These are phyloP conservation scores for Blastobotrys indianensis DNA, from an alignment of 1,139 yeast genomes.

Conservation along the genomic window DNA sequence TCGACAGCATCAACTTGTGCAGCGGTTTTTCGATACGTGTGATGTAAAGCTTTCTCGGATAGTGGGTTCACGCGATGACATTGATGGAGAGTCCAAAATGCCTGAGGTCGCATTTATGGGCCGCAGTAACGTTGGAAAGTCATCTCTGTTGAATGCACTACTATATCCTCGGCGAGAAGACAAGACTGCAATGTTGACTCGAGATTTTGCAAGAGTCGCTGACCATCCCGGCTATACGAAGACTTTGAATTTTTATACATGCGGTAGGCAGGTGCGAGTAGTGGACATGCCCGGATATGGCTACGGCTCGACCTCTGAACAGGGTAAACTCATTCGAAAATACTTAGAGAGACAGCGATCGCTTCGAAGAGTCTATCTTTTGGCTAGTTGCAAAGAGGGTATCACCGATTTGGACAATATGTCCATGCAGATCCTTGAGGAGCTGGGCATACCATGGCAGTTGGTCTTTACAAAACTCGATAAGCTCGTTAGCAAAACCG, in stretches of 20 bases:
- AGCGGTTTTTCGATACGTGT: conserved; percentile 12
- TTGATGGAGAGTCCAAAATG: conserved; percentile 13
- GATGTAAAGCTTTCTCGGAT: conserved; percentile 11
- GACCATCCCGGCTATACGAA: conserved; percentile 69
- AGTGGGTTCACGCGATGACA: conserved; percentile 11
- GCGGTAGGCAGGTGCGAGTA: conserved; percentile 56
- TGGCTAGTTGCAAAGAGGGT: conserved; percentile 56
- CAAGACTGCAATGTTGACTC: conserved; percentile 33
- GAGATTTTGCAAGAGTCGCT: conserved; percentile 49
- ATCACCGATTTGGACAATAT: conserved; percentile 49
- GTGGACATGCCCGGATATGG: conserved; percentile 92
- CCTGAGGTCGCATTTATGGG: conserved; percentile 78
- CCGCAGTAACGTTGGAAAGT: conserved; percentile 79
- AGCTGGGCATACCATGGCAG: conserved; percentile 62
- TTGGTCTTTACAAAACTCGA: conserved; percentile 74
- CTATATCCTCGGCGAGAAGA: conserved; percentile 25
- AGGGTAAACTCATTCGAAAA: conserved; percentile 62
- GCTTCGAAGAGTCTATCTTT: conserved; percentile 52
- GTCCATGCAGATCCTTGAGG: conserved; percentile 47
- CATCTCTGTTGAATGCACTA: conserved; percentile 58
- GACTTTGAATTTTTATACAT: conserved; percentile 65
- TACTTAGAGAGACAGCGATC: conserved; percentile 51
- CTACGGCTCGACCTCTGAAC: conserved; percentile 49
- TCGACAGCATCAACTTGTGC: conserved; percentile 10
- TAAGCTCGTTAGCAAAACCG: conserved; percentile 27